A percentile compares a stretch with the other conserved stretches of the same genome.
Evolutionary conservation across 208 protist species (phyloP).

Genomic region (Crithidia thermophila): DNA sequence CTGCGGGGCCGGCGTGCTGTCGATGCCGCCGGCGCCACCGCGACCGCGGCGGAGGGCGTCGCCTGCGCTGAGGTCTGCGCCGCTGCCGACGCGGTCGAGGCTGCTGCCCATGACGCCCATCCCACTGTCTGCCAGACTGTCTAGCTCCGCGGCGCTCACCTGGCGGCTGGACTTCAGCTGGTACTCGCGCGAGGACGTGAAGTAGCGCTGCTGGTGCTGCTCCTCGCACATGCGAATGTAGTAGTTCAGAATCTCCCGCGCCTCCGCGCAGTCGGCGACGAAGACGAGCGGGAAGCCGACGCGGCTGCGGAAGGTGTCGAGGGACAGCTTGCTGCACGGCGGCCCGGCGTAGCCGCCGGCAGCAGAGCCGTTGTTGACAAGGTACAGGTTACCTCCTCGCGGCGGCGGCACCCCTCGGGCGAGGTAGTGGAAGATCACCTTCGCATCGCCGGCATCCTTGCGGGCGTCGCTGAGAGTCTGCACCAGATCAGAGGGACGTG

Average conservation of each 20-base stretch:
- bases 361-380: constrained; percentile 37
- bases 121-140: constrained; percentile 18
- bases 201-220: constrained; percentile 61
- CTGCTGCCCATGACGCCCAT: constrained; percentile 2
- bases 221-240: constrained; percentile 67
- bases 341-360: constrained; percentile 24
- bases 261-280: constrained; percentile 82
- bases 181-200: constrained; percentile 45
- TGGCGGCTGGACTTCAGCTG: constrained; percentile 46
- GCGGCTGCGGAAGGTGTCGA: constrained; percentile 60
- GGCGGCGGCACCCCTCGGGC: constrained; percentile 69
- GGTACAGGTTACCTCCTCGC: constrained; percentile 49
- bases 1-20: constrained; percentile 18
- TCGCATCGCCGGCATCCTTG: constrained; percentile 60
- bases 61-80: constrained; percentile 16
- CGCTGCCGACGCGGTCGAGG: constrained; percentile 26
- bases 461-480: constrained; percentile 67
- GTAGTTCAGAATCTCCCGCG: constrained; percentile 63
- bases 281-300: constrained; percentile 82
- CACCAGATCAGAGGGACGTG: constrained; percentile 52
- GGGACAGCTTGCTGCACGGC: constrained; percentile 47
- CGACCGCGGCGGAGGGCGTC: constrained; percentile 20
- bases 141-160: constrained; percentile 38
- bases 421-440: constrained; percentile 87
- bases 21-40: constrained; percentile 18